Conservation (phyloP, 495 filamentous ascomycete genomes). For the Aspergillus conjunctus region DNA sequence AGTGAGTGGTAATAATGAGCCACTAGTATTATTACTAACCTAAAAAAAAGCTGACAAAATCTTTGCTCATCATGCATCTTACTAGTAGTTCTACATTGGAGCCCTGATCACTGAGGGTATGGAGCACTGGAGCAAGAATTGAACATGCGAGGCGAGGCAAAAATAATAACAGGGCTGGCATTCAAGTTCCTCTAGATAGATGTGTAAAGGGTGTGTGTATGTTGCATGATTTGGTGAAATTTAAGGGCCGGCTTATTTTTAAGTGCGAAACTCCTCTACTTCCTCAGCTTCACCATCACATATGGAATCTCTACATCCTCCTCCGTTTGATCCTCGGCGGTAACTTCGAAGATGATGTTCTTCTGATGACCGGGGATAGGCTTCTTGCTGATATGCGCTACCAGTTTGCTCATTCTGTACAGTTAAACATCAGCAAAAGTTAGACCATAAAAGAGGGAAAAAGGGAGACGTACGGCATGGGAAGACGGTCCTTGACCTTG, state of each 20-base stretch:
- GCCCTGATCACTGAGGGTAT: too few relatives aligned
- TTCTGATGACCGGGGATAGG: conserved; percentile 86
- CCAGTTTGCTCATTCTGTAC: conserved; percentile 77
- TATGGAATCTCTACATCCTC: conserved; percentile 98
- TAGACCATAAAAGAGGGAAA: background rate
- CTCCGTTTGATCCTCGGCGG: conserved; percentile 82
- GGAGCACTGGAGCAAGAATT: too few relatives aligned
- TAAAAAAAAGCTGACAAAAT: too few relatives aligned
- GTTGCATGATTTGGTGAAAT: background rate
- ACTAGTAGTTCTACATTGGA: too few relatives aligned
- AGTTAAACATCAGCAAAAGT: conserved; percentile 13
- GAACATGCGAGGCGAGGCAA: too few relatives aligned
- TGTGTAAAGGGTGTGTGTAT: background rate
- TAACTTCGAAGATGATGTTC: conserved; percentile 96
- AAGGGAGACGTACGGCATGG: conserved; percentile 58
- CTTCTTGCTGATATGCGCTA: conserved; percentile 89
- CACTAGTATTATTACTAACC: too few relatives aligned
- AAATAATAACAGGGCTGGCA: too few relatives aligned
- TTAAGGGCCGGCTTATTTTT: background rate
- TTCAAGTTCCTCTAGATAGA: background rate
- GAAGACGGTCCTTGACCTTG: conserved; percentile 83
- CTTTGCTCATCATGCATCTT: too few relatives aligned
- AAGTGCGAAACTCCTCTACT: conserved; percentile 26
- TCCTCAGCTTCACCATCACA: conserved; percentile 78
- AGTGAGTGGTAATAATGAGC: too few relatives aligned